Conservation (phyloP, 768 basidiomycete species). For the Leccinum broughii region DNA sequence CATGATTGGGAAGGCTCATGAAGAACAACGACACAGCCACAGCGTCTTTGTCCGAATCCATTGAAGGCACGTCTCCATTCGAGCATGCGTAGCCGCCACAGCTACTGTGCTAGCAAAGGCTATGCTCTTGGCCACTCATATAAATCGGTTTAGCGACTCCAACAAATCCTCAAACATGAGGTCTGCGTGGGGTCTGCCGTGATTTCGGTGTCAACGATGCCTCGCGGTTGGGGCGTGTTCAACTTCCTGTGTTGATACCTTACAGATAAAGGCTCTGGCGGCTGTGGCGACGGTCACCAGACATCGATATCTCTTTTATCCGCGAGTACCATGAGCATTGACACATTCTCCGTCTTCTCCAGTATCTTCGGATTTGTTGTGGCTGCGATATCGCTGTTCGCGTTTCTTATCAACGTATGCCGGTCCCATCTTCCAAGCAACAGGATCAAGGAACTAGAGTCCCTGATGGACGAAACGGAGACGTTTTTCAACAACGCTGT, state of each 20-base stretch:
- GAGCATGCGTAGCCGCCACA: too few species aligned
- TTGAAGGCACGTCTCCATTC: too few species aligned
- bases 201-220: not conserved
- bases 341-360: slow-evolving; percentile 3
- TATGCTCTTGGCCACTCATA: too few species aligned
- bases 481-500: not conserved
- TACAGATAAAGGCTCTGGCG: not conserved
- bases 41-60: too few species aligned
- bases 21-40: too few species aligned
- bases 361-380: slow-evolving; percentile 3
- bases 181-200: not conserved
- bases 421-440: slow-evolving; percentile 6
- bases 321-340: not conserved
- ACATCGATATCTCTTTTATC: not conserved
- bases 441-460: slow-evolving; percentile 10
- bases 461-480: slow-evolving; percentile 4
- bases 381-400: not conserved
- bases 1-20: not conserved
- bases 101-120: too few species aligned
- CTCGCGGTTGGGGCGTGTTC: not conserved
- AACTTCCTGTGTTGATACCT: not conserved
- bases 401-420: not conserved
- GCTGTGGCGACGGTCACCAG: not conserved
- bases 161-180: not conserved
- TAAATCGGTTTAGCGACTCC: not conserved